A percentile compares a stretch with the other conserved stretches of the same genome.
Evolutionary conservation across 148 eudicot species (phyloP).

Genomic region (Chenopodium suecicum): DNA sequence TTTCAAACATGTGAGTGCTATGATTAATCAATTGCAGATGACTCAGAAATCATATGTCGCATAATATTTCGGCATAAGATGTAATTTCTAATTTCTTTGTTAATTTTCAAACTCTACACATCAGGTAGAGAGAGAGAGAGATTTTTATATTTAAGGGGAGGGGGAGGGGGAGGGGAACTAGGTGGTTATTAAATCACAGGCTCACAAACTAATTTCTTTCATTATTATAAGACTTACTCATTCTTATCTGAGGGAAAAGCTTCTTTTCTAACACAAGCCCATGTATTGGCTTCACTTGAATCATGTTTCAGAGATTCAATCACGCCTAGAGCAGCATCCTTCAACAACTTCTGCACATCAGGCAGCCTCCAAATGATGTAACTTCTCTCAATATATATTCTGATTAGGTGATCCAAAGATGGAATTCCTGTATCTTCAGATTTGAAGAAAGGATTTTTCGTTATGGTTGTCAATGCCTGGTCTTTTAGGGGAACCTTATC

Average conservation of each 20-base stretch:
- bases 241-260: constrained; percentile 82
- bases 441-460: constrained; percentile 51
- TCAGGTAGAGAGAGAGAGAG: not conserved
- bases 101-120: not conserved
- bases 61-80: not conserved
- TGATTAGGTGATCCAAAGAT: constrained; percentile 79
- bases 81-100: not conserved
- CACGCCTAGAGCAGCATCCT: constrained; percentile 63
- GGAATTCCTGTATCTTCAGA: constrained; percentile 65
- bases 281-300: constrained; percentile 62
- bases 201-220: not conserved
- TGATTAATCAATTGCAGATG: not conserved
- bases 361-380: constrained; percentile 95
- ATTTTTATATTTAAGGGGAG: not conserved
- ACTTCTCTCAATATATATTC: constrained; percentile 84
- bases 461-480: constrained; percentile 56
- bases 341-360: constrained; percentile 73
- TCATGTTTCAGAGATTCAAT: constrained; percentile 53
- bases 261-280: constrained; percentile 95
- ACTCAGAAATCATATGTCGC: not conserved
- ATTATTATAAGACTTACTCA: constrained; percentile 56
- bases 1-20: not conserved
- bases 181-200: not conserved
- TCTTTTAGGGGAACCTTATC: constrained; percentile 91
- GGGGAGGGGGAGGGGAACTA: not conserved